A percentile compares a stretch with the other conserved stretches of the same genome.
phyloP scores from a whole-genome alignment of 495 filamentous ascomycete genomes.

The Penicillium maclennaniae region DNA sequence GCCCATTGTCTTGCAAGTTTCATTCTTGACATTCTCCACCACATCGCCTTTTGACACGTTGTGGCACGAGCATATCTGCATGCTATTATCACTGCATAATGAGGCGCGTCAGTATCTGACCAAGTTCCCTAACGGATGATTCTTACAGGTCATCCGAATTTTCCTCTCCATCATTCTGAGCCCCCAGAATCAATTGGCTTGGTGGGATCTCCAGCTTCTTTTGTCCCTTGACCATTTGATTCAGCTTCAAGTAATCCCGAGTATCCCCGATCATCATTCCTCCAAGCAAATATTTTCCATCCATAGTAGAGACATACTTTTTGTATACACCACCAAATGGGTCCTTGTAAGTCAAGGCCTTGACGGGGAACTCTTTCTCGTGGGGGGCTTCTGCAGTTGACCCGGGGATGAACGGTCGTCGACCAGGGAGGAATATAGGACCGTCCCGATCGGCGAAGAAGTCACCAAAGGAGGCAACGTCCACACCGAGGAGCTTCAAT shows the following conservation, averaged over 20 bases:
- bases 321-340: slow-evolving; percentile 94
- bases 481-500: slow-evolving; percentile 87
- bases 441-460: slow-evolving; percentile 94
- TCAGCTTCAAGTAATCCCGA: slow-evolving; percentile 88
- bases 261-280: slow-evolving; percentile 99
- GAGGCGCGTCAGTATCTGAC: neutral
- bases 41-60: slow-evolving; percentile 92
- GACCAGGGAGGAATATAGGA: slow-evolving; percentile 67
- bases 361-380: slow-evolving; percentile 56
- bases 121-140: neutral
- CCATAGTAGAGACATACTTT: slow-evolving; percentile 89
- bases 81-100: slow-evolving; percentile 63
- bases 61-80: slow-evolving; percentile 93
- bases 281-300: slow-evolving; percentile 89
- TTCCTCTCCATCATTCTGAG: slow-evolving; percentile 68
- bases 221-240: slow-evolving; percentile 88
- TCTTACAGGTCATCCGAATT: slow-evolving; percentile 64
- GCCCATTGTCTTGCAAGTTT: slow-evolving; percentile 77
- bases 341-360: slow-evolving; percentile 88
- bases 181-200: slow-evolving; percentile 84
- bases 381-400: slow-evolving; percentile 29
- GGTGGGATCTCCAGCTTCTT: slow-evolving; percentile 81
- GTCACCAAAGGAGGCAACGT: slow-evolving; percentile 93
- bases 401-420: slow-evolving; percentile 28
- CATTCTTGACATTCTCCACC: slow-evolving; percentile 68